Evolutionary conservation across 495 filamentous ascomycete species (phyloP), one percentile per base, ranked within the genome.

Genomic region (Poronia punctata): DNA sequence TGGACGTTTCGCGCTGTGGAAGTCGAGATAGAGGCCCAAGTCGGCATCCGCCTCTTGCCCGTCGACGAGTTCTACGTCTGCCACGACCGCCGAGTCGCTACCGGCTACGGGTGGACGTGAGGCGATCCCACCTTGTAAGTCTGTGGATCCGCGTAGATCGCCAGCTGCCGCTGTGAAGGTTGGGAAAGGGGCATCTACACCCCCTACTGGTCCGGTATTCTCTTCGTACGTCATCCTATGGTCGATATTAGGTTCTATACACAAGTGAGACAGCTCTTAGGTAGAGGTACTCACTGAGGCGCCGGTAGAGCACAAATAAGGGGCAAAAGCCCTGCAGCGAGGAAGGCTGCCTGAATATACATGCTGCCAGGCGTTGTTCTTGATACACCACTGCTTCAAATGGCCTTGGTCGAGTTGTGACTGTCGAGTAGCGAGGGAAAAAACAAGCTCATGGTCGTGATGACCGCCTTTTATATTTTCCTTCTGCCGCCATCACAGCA

Each of bases 21-120:
- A 82, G 48, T 86, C 74, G 1, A 86, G 70, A 35, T 75, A 80
- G 3, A 74, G 49, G 0, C 83, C 82, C 6, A 78, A 55, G 2
- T 76, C 63, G 1, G 70, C 61, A 33, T 78, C 69, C 4, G 72
- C 70, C 10, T 68, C 70, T 39, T 86, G 82, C 0, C 74, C 79
- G 2, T 45, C 43, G 11, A 62, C 65, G 12, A 62, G 49, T 38
- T 62, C 49, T 9, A 55, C 53, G 28, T 65, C 40, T 3, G 50
- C 34, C 1, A 66, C 65, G 1, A 54, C 37, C 7, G 65, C 65
- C 2, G 58, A 61, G 30, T 56, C 59, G 3, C 53, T 53, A 16
- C 53, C 56, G 2, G 49, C 48, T 16, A 57, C 45, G 0, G 65
- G 57, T 4, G 58, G 54, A 1, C 54, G 57, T 9, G 57, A 50